Conservation (phyloP, 192 early-diverging fungal genomes). For the Dissophora ornata region DNA sequence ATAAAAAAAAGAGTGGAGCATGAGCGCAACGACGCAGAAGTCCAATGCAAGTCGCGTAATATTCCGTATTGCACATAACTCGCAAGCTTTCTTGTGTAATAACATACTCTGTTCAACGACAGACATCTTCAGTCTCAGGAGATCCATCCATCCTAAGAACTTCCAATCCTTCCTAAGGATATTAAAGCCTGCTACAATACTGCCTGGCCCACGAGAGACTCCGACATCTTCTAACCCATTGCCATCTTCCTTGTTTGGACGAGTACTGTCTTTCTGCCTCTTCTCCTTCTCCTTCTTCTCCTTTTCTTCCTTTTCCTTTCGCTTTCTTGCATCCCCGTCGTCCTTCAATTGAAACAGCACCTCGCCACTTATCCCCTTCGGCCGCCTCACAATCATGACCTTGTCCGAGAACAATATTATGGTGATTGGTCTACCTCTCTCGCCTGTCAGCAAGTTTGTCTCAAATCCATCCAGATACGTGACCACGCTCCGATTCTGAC, state of each 20-base stretch:
- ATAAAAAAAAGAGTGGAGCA: background rate
- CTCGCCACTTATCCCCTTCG: conserved; percentile 7
- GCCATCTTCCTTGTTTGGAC: background rate
- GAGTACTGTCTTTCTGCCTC: background rate
- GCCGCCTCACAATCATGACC: conserved; percentile 41
- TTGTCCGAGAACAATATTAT: conserved; percentile 45
- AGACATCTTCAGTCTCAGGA: conserved; percentile 21
- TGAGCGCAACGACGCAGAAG: too few relatives aligned
- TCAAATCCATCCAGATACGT: conserved; percentile 33
- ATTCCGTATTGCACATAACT: too few relatives aligned
- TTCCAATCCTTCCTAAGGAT: conserved; percentile 35
- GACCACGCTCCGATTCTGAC: conserved; percentile 22
- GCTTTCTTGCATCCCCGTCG: conserved; percentile 5
- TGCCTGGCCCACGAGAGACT: background rate
- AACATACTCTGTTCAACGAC: conserved; percentile 45
- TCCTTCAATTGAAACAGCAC: conserved; percentile 5
- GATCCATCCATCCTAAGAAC: conserved; percentile 44
- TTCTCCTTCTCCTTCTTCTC: background rate
- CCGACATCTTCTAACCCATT: background rate
- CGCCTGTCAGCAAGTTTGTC: conserved; percentile 34
- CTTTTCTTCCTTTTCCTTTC: conserved; percentile 13
- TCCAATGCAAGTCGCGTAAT: too few relatives aligned
- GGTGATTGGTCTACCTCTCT: conserved; percentile 27
- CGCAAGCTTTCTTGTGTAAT: background rate
- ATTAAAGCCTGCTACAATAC: background rate